Evolutionary conservation across 2,329 filamentous ascomycete genomes (phyloP).

Genomic region (Cadophora gregata): DNA sequence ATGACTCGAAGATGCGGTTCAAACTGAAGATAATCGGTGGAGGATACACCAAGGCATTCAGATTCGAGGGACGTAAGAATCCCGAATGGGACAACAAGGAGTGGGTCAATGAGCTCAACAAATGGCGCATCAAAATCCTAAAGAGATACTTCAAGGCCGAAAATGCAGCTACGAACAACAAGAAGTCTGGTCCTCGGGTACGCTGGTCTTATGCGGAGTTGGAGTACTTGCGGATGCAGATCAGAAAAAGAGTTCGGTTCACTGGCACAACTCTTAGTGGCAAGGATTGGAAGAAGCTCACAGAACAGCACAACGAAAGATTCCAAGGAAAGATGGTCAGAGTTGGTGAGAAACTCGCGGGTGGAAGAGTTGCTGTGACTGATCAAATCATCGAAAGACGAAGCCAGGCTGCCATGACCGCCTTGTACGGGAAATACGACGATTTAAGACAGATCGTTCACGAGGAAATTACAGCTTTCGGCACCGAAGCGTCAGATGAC

Average conservation of each 20-base stretch:
- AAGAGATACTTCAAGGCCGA: not conserved
- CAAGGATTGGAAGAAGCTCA: not conserved
- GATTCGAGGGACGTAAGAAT: not conserved
- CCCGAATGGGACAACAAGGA: conserved; percentile 9
- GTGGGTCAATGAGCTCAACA: not conserved
- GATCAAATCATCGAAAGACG: not conserved
- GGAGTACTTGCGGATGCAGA: not conserved
- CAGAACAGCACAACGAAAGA: conserved; percentile 4
- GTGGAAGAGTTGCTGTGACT: not conserved
- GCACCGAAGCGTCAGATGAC: not conserved
- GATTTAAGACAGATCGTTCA: not conserved
- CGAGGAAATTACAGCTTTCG: not conserved
- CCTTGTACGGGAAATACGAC: not conserved
- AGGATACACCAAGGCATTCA: not conserved
- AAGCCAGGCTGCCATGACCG: not conserved
- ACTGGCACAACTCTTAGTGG: not conserved
- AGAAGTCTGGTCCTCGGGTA: not conserved
- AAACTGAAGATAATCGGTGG: not conserved
- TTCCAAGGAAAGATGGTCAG: not conserved
- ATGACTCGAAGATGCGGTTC: not conserved
- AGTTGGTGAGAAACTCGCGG: conserved; percentile 1
- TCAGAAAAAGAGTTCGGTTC: not conserved
- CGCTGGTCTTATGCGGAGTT: conserved; percentile 1
- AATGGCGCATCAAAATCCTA: not conserved
- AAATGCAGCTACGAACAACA: not conserved